phyloP scores from a whole-genome alignment of 805 yeast species.

The Vanderwaltozyma verrucispora region DNA sequence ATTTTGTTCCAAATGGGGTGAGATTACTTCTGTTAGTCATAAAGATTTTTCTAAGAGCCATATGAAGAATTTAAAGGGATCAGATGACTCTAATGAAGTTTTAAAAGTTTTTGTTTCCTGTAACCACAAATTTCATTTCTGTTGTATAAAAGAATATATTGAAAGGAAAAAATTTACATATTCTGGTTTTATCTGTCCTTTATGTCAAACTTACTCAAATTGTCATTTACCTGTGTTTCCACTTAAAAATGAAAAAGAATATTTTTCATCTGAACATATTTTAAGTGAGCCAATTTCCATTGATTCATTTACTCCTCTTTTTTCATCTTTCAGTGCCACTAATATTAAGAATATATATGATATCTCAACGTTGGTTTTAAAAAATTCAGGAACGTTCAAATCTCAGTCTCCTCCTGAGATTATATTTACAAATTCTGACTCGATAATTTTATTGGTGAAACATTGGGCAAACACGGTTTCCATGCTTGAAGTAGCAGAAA shows the following conservation, averaged over 20 bases:
- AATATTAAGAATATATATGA: not conserved
- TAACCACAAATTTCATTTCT: conserved; percentile 86
- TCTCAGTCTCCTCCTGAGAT: too few relatives aligned
- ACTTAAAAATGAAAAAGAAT: not conserved
- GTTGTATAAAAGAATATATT: conserved; percentile 61
- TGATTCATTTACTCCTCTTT: not conserved
- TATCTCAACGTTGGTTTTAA: not conserved
- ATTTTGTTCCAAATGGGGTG: conserved; percentile 10
- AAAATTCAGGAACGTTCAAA: conserved; percentile 1
- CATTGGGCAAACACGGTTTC: conserved; percentile 32
- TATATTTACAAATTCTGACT: conserved; percentile 9
- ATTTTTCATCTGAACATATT: not conserved
- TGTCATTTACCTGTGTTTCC: conserved; percentile 19
- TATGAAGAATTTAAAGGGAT: too few relatives aligned
- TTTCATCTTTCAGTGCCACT: not conserved
- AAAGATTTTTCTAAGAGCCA: too few relatives aligned
- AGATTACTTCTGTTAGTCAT: too few relatives aligned
- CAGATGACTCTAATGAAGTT: too few relatives aligned
- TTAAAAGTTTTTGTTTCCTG: conserved; percentile 56
- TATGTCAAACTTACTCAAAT: conserved; percentile 64
- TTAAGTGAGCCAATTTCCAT: not conserved
- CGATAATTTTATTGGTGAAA: conserved; percentile 11
- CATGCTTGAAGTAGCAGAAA: conserved; percentile 47
- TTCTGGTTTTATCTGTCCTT: conserved; percentile 78
- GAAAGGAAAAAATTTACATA: conserved; percentile 46